phyloP scores from a whole-genome alignment of 495 filamentous ascomycete species.

The Xanthoparmelia taractica region DNA sequence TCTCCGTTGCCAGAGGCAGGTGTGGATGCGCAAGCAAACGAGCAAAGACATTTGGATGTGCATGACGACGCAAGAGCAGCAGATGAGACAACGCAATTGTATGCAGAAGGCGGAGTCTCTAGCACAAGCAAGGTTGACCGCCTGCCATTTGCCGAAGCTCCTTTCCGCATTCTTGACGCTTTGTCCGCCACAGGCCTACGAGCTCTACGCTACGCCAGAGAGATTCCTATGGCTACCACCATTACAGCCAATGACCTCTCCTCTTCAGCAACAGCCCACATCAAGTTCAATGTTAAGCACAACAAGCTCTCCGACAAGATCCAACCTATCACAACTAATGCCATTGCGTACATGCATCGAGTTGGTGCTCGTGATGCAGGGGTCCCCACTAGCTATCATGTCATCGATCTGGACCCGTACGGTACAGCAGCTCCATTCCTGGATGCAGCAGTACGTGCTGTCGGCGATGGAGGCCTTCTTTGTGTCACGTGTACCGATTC shows the following conservation, averaged over 20 bases:
- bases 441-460: conserved; percentile 76
- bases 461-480: conserved; percentile 79
- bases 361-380: conserved; percentile 4
- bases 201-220: conserved; percentile 83
- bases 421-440: conserved; percentile 86
- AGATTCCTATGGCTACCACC: conserved; percentile 72
- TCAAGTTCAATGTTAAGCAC: conserved; percentile 73
- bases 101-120: neutral
- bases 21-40: neutral
- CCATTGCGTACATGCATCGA: conserved; percentile 82
- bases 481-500: conserved; percentile 97
- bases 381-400: conserved; percentile 68
- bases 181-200: conserved; percentile 91
- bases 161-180: conserved; percentile 83
- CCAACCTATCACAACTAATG: conserved; percentile 65
- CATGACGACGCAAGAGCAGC: neutral
- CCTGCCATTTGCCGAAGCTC: conserved; percentile 10
- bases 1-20: neutral
- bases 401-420: conserved; percentile 96
- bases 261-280: conserved; percentile 64
- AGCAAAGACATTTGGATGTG: neutral
- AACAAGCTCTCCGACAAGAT: conserved; percentile 68
- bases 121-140: conserved; percentile 2
- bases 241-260: conserved; percentile 89
- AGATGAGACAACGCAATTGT: neutral